These are phyloP conservation scores for Trypanosoma cruzi DNA, from an alignment of 208 protist genomes.

Conservation along the genomic window DNA sequence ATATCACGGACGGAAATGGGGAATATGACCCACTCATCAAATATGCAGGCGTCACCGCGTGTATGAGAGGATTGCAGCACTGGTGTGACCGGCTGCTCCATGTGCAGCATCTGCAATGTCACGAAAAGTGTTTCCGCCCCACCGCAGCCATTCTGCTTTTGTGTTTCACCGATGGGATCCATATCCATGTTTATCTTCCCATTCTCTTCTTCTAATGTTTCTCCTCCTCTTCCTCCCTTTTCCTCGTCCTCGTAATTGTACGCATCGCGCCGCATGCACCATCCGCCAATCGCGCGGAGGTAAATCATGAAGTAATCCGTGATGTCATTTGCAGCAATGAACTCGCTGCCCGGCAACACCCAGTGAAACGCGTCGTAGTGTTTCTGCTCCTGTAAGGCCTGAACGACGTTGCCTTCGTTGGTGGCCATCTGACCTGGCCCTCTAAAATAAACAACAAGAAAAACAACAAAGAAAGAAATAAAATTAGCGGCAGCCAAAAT, in stretches of 20 bases:
- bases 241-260: slow-evolving; percentile 10
- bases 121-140: slow-evolving; percentile 31
- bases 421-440: slow-evolving; percentile 20
- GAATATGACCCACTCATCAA: slow-evolving; percentile 60
- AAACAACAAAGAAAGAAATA: background rate
- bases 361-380: slow-evolving; percentile 30
- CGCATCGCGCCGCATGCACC: background rate
- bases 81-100: slow-evolving; percentile 59
- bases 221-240: background rate
- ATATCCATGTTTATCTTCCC: background rate
- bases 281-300: slow-evolving; percentile 18
- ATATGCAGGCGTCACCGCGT: background rate
- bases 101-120: slow-evolving; percentile 59
- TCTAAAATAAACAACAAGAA: slow-evolving; percentile 12
- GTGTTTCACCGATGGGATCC: background rate
- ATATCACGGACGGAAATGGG: slow-evolving; percentile 85
- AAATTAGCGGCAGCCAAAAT: background rate
- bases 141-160: background rate
- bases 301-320: slow-evolving; percentile 27
- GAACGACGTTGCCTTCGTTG: slow-evolving; percentile 25
- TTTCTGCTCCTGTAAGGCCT: slow-evolving; percentile 14
- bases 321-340: slow-evolving; percentile 41
- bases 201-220: background rate
- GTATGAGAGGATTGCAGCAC: slow-evolving; percentile 47
- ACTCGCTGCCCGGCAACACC: slow-evolving; percentile 27